Conservation (phyloP, 352 stramenopile genomes). For the Phytophthora nicotianae region DNA sequence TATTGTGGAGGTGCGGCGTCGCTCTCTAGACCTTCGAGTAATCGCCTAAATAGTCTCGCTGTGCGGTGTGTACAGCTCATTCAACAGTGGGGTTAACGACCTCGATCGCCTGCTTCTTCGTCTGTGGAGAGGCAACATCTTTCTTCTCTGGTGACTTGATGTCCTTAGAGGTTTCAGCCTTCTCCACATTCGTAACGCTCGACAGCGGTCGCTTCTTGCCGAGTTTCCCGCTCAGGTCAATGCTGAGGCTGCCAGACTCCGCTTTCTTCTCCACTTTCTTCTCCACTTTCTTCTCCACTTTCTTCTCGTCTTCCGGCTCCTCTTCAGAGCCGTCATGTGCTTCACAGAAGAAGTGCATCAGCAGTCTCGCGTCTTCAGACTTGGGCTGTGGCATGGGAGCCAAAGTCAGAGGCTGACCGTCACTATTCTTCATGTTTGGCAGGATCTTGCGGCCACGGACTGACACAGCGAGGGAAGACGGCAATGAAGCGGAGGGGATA, state of each 20-base stretch:
- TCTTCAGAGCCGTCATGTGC: constrained; percentile 53
- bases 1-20: constrained; percentile 30
- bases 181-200: constrained; percentile 19
- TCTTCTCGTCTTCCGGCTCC: constrained; percentile 20
- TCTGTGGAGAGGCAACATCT: constrained; percentile 21
- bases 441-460: constrained; percentile 43
- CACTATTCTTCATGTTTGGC: constrained; percentile 29
- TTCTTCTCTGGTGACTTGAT: constrained; percentile 16
- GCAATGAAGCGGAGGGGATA: constrained; percentile 10
- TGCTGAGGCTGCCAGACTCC: constrained; percentile 23
- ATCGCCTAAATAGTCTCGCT: constrained; percentile 51
- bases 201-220: constrained; percentile 70
- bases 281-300: constrained; percentile 19
- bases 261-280: constrained; percentile 18
- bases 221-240: constrained; percentile 44
- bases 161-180: constrained; percentile 8
- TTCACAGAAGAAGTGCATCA: constrained; percentile 80
- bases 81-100: constrained; percentile 46
- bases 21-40: constrained; percentile 27
- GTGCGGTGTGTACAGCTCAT: constrained; percentile 26
- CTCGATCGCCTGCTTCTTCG: constrained; percentile 55
- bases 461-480: constrained; percentile 36
- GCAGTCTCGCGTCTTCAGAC: constrained; percentile 73
- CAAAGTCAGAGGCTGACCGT: constrained; percentile 15
- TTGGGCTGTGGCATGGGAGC: constrained; percentile 38